Conservation (phyloP, 768 basidiomycete species). For the Tricholoma flavovirens region DNA sequence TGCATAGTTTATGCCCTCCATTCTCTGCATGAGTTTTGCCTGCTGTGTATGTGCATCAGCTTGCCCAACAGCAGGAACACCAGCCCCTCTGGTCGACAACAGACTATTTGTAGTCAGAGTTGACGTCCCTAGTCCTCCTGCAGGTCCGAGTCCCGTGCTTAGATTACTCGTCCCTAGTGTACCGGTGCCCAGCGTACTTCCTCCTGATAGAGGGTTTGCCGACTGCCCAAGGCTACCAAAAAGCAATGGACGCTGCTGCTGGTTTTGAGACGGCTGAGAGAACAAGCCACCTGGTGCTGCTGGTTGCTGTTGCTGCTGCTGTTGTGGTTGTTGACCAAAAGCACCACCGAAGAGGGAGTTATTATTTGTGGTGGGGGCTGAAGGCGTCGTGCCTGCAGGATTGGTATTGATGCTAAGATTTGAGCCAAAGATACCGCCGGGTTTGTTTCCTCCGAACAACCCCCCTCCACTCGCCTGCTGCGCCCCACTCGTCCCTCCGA, state of each 20-base stretch:
- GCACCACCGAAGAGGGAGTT: constrained; percentile 21
- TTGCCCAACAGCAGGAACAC: constrained; percentile 37
- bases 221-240: constrained; percentile 22
- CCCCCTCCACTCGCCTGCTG: constrained; percentile 9
- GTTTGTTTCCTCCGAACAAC: constrained; percentile 13
- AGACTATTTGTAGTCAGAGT: constrained; percentile 28
- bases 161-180: constrained; percentile 25
- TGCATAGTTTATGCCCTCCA: constrained; percentile 59
- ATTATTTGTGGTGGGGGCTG: constrained; percentile 17
- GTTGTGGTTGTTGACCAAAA: constrained; percentile 21
- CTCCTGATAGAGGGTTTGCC: constrained; percentile 20
- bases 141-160: constrained; percentile 25
- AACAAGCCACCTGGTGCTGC: constrained; percentile 14
- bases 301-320: constrained; percentile 17
- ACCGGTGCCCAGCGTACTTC: constrained; percentile 17
- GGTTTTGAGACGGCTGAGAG: constrained; percentile 25
- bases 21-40: constrained; percentile 44
- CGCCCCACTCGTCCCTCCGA: constrained; percentile 18
- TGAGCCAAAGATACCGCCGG: constrained; percentile 22
- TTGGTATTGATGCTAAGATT: constrained; percentile 19
- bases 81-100: constrained; percentile 32
- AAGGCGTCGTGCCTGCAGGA: constrained; percentile 24
- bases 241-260: constrained; percentile 21
- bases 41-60: constrained; percentile 61
- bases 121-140: constrained; percentile 23